Evolutionary conservation across 345 rosid genomes (phyloP), one percentile per base, ranked within the genome.

Genomic region (Eucalyptus globulus): DNA sequence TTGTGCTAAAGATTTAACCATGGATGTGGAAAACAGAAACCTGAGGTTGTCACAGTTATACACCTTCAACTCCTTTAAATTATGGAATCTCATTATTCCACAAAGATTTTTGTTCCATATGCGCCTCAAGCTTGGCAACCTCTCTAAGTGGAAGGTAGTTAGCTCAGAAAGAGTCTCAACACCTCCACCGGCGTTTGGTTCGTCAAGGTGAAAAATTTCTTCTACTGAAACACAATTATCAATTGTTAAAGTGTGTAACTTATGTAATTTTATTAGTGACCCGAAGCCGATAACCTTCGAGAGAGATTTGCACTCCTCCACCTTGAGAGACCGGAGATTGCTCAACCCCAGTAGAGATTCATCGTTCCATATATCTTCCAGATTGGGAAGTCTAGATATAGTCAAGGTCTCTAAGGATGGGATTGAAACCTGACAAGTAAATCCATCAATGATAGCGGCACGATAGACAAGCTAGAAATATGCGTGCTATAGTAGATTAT

Each of bases 31-130:
- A 31, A 67, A 67, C 0, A 67, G 1, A n/a, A 67, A 67, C 80
- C 6, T 15, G 3, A 67, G 80, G 40, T 67, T 67, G 21, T 8
- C 11, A 67, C 43, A 67, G 0, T 1, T 0, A 67, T 0, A 15
- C 80, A 67, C 80, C 6, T 0, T 0, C 8, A 67, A 67, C 8
- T 31, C 3, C 80, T 67, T 67, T 15, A 67, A 31, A 67, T 31
- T 31, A 14, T 0, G 21, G 3, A 51, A 51, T 51, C 22, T 51
- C 54, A 51, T 17, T 15, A 16, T 51, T 51, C 54, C 54, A 51
- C 54, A 51, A 51, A 17, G 54, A 51, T 16, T 16, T 17, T 16
- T 16, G 22, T 15, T 15, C 54, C 54, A 51, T 51, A 51, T 51
- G 54, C 22, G 21, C 54, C 22, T 51, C 19, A 51, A 51, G 54